Evolutionary conservation across 257 asterid genomes (phyloP).

Genomic region (Nicotiana otophora): DNA sequence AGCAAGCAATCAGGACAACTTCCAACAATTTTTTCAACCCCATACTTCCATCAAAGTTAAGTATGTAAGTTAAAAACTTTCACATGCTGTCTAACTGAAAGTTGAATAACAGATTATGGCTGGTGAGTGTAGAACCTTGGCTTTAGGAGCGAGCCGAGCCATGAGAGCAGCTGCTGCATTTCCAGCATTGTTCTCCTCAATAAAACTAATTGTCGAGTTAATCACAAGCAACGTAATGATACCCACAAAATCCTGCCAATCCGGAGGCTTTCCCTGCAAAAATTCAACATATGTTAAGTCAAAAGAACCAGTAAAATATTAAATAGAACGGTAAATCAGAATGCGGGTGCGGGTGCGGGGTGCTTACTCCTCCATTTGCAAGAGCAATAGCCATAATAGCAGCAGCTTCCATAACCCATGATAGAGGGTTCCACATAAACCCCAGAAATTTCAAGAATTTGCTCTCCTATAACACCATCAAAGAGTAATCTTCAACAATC

Average conservation of each 20-base stretch:
- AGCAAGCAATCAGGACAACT: background rate
- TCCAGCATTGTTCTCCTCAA: constrained; percentile 99
- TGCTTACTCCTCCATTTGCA: constrained; percentile 95
- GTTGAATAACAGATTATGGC: background rate
- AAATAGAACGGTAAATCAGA: background rate
- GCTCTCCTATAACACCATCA: constrained; percentile 67
- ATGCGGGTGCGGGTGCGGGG: background rate
- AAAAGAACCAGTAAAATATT: background rate
- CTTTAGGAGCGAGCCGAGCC: constrained; percentile 98
- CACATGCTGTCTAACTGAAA: background rate
- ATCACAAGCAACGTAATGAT: constrained; percentile 80
- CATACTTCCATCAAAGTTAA: background rate
- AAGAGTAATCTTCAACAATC: background rate
- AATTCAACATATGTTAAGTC: background rate
- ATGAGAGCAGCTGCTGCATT: constrained; percentile 98
- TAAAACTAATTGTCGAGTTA: constrained; percentile 92
- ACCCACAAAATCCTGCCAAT: constrained; percentile 99
- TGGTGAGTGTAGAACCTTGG: constrained; percentile 39
- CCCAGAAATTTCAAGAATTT: constrained; percentile 83
- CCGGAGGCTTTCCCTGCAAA: constrained; percentile 93
- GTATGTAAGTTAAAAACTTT: background rate
- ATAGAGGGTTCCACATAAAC: constrained; percentile 99
- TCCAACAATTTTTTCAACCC: background rate
- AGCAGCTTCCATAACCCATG: constrained; percentile 99
- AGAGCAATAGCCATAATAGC: constrained; percentile 99